Evolutionary conservation across 768 basidiomycete genomes (phyloP).

Genomic region (Suillus placidus): DNA sequence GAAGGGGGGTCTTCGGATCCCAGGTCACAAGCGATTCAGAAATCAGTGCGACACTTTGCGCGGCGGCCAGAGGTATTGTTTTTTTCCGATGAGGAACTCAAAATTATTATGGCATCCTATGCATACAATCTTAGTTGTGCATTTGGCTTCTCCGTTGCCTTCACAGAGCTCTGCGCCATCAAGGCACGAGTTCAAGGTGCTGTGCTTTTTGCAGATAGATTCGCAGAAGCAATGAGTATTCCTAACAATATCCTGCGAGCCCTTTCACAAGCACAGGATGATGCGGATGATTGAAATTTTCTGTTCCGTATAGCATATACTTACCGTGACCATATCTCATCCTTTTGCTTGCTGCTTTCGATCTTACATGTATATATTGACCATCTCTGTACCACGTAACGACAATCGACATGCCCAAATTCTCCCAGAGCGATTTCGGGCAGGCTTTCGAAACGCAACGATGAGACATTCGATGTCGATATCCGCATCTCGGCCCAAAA

Average conservation of each 20-base stretch:
- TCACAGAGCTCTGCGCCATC: conserved; percentile 51
- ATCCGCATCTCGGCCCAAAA: neutral
- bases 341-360: neutral
- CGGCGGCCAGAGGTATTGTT: conserved; percentile 22
- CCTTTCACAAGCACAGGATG: conserved; percentile 19
- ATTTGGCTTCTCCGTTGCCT: conserved; percentile 61
- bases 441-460: neutral
- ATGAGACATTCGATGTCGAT: neutral
- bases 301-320: neutral
- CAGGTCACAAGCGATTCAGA: conserved; percentile 22
- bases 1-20: conserved; percentile 26
- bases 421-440: neutral
- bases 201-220: conserved; percentile 22
- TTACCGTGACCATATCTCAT: neutral
- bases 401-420: neutral
- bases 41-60: conserved; percentile 25
- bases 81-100: conserved; percentile 39
- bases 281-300: conserved; percentile 12
- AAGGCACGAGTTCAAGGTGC: conserved; percentile 48
- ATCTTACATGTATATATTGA: neutral
- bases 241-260: conserved; percentile 21
- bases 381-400: neutral
- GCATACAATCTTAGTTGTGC: conserved; percentile 41
- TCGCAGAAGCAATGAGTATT: conserved; percentile 29
- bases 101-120: conserved; percentile 53